These are phyloP conservation scores for Wallacemonas sp. DNA, from an alignment of 208 protist genomes.

Conservation along the genomic window DNA sequence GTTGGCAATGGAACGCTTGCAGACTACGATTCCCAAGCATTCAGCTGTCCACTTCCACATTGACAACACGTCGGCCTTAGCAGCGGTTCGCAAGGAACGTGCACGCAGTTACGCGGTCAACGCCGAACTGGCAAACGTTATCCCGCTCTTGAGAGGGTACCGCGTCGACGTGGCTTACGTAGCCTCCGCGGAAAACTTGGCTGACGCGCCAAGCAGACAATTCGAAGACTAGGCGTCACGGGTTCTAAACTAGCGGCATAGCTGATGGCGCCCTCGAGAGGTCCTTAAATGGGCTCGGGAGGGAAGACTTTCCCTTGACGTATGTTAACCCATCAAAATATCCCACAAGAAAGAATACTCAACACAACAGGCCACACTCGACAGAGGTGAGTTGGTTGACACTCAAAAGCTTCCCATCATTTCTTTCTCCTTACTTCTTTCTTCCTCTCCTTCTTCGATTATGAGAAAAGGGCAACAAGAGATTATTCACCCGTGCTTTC, in stretches of 20 bases:
- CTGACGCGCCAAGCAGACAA: slow-evolving; percentile 10
- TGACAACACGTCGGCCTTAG: slow-evolving; percentile 26
- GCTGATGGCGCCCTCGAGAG: not conserved
- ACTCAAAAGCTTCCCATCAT: no score
- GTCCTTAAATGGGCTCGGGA: not conserved
- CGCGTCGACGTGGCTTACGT: slow-evolving; percentile 9
- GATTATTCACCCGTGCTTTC: no score
- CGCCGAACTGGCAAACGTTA: not conserved
- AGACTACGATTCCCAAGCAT: not conserved
- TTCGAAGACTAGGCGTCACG: not conserved
- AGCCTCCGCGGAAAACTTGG: slow-evolving; percentile 7
- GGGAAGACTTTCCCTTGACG: not conserved
- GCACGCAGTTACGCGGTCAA: slow-evolving; percentile 18
- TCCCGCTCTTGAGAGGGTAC: not conserved
- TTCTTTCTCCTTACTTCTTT: no score
- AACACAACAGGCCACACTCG: no score
- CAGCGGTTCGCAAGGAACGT: not conserved
- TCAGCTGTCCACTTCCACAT: slow-evolving; percentile 15
- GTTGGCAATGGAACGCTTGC: slow-evolving; percentile 13
- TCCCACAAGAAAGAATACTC: not conserved
- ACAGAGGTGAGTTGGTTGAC: no score
- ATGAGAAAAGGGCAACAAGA: no score
- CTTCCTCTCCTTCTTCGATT: no score
- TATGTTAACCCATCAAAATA: not conserved
- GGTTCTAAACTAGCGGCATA: not conserved